Percentiles rank a stretch among this genome's conserved stretches.
These are phyloP conservation scores for Terana coerulea DNA, from an alignment of 768 basidiomycete species.

Conservation along the genomic window DNA sequence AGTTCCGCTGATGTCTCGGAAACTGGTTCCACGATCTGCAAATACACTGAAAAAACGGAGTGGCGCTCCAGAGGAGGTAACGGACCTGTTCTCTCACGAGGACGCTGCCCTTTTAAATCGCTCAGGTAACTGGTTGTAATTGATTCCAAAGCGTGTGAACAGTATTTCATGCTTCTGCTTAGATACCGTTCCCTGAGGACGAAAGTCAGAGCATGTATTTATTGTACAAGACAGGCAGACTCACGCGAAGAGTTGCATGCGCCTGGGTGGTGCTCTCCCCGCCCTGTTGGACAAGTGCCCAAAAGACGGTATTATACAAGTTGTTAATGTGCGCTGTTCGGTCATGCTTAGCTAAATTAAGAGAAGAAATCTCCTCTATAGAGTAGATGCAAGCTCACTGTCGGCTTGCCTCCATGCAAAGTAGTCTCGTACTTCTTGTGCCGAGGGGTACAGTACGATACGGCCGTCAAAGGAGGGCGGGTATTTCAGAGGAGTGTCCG, in stretches of 20 bases:
- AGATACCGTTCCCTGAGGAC: conserved; percentile 76
- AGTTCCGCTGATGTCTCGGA: too few relatives aligned
- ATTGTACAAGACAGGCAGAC: neutral
- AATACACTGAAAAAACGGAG: too few relatives aligned
- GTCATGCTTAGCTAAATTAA: neutral
- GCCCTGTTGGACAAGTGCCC: conserved; percentile 88
- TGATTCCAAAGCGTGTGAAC: conserved; percentile 75
- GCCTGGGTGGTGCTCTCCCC: conserved; percentile 76
- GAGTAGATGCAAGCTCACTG: conserved; percentile 50
- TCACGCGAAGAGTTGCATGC: conserved; percentile 72
- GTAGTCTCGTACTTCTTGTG: conserved; percentile 79
- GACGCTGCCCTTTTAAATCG: conserved; percentile 82
- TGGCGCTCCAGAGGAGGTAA: too few relatives aligned
- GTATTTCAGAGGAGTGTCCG: conserved; percentile 65
- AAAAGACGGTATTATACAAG: conserved; percentile 93
- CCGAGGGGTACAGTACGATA: conserved; percentile 75
- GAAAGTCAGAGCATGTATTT: neutral
- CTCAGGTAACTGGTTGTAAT: conserved; percentile 75
- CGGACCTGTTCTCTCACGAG: conserved; percentile 61
- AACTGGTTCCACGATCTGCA: too few relatives aligned
- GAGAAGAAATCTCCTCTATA: neutral
- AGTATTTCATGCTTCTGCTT: conserved; percentile 91
- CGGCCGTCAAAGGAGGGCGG: conserved; percentile 94
- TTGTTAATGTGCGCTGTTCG: conserved; percentile 93
- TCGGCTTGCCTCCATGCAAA: conserved; percentile 96